A percentile compares a stretch with the other conserved stretches of the same genome.
Evolutionary conservation across 306 rosid species (phyloP).

Genomic region (Chamaecrista fasciculata): DNA sequence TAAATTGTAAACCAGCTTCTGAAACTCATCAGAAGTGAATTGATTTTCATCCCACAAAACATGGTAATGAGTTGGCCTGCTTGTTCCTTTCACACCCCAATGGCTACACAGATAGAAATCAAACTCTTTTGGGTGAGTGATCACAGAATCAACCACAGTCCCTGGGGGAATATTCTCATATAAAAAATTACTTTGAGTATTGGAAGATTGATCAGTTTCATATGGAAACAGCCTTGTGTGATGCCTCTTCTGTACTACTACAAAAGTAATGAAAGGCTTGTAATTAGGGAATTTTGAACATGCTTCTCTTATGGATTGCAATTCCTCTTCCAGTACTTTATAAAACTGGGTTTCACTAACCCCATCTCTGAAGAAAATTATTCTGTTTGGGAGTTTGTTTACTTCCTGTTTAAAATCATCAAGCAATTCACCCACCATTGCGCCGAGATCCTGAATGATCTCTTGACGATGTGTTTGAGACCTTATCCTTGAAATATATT

Average conservation of each 20-base stretch:
- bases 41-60: constrained; percentile 85
- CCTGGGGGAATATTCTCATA: constrained; percentile 90
- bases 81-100: constrained; percentile 97
- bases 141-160: constrained; percentile 93
- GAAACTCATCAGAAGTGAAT: constrained; percentile 92
- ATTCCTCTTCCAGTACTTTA: constrained; percentile 78
- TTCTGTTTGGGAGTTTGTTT: constrained; percentile 71
- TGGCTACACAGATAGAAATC: constrained; percentile 97
- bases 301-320: constrained; percentile 68
- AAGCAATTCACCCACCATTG: constrained; percentile 86
- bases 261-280: constrained; percentile 78
- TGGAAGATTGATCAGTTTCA: constrained; percentile 57
- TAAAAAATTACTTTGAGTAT: constrained; percentile 44
- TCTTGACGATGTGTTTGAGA: constrained; percentile 97
- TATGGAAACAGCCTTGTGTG: constrained; percentile 90
- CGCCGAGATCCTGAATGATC: constrained; percentile 76
- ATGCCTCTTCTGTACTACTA: constrained; percentile 95
- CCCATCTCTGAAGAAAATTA: constrained; percentile 92
- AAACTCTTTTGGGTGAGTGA: constrained; percentile 90
- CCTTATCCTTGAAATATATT: constrained; percentile 93
- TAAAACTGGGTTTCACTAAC: constrained; percentile 95
- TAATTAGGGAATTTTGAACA: constrained; percentile 64
- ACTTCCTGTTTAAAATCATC: constrained; percentile 77
- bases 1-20: constrained; percentile 79
- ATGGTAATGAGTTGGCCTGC: constrained; percentile 97